A percentile compares a stretch with the other conserved stretches of the same genome.
Conservation (phyloP, 768 basidiomycete genomes). For the Kwoniella pini region DNA sequence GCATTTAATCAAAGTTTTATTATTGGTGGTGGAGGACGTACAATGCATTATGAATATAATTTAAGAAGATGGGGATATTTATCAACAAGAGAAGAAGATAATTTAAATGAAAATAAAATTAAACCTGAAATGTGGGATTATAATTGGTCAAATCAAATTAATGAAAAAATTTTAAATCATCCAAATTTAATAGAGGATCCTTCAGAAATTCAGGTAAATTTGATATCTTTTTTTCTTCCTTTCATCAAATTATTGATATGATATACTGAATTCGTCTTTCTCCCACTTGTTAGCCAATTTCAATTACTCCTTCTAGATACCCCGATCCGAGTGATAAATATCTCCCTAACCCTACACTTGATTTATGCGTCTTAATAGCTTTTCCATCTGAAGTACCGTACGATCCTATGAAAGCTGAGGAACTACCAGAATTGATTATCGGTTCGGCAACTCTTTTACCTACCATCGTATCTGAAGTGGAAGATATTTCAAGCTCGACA, state of each 20-base stretch:
- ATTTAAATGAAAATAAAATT: neutral
- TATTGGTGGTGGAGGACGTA: conserved; percentile 1
- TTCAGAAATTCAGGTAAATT: too few relatives aligned
- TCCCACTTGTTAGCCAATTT: conserved; percentile 10
- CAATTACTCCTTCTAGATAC: neutral
- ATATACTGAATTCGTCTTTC: too few relatives aligned
- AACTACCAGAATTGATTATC: conserved; percentile 18
- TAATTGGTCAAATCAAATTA: too few relatives aligned
- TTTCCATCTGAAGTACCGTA: conserved; percentile 4
- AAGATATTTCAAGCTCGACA: too few relatives aligned
- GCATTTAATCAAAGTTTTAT: neutral
- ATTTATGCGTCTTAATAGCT: conserved; percentile 16
- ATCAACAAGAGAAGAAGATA: neutral
- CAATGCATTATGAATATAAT: conserved; percentile 10
- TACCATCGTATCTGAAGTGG: neutral
- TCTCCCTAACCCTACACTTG: conserved; percentile 4
- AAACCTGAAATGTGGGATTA: conserved; percentile 22
- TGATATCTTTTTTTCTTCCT: too few relatives aligned
- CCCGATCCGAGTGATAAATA: neutral
- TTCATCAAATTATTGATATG: too few relatives aligned
- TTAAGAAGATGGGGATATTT: neutral
- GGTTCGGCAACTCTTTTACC: conserved; percentile 14
- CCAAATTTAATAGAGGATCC: too few relatives aligned
- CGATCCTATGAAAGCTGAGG: neutral
- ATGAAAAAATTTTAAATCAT: too few relatives aligned